These are phyloP conservation scores for Mortierella claussenii DNA, from an alignment of 192 early-diverging fungal genomes.

Conservation along the genomic window DNA sequence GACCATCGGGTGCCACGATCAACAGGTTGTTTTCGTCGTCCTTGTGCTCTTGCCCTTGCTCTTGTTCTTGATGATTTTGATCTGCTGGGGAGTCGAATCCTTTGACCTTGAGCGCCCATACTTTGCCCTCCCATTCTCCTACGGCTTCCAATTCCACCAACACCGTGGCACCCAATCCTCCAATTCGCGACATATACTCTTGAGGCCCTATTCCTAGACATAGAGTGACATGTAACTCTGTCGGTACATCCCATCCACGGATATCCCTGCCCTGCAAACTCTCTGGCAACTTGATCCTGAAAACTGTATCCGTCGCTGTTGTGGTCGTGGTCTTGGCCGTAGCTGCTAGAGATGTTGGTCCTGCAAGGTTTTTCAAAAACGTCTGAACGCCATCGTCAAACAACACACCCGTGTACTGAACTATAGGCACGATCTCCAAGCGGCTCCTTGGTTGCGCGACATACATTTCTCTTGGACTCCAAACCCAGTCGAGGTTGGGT, in stretches of 20 bases:
- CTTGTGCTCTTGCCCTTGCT: neutral
- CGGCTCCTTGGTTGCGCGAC: conserved; percentile 1
- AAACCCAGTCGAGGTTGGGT: conserved; percentile 25
- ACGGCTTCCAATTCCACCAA: conserved; percentile 17
- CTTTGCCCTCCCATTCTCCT: conserved; percentile 18
- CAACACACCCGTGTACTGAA: conserved; percentile 24
- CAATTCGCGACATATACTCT: conserved; percentile 7
- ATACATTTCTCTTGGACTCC: conserved; percentile 27
- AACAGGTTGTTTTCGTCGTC: neutral
- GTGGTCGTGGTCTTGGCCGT: neutral
- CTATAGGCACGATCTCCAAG: conserved; percentile 10
- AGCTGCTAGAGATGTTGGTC: no score
- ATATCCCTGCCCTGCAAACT: conserved; percentile 5
- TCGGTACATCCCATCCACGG: conserved; percentile 5
- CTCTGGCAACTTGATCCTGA: conserved; percentile 10
- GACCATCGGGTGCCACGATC: conserved; percentile 13
- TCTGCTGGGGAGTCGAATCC: conserved; percentile 2
- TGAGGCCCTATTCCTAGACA: conserved; percentile 9
- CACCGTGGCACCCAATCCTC: conserved; percentile 24
- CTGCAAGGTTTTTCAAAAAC: conserved; percentile 1
- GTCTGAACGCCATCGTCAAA: conserved; percentile 15
- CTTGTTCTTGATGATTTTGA: neutral
- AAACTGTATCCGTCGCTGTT: neutral
- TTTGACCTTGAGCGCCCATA: conserved; percentile 33
- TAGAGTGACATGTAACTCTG: conserved; percentile 30